Conservation (phyloP, 176 grass and related monocot genomes). For the Saccharum spontaneum region DNA sequence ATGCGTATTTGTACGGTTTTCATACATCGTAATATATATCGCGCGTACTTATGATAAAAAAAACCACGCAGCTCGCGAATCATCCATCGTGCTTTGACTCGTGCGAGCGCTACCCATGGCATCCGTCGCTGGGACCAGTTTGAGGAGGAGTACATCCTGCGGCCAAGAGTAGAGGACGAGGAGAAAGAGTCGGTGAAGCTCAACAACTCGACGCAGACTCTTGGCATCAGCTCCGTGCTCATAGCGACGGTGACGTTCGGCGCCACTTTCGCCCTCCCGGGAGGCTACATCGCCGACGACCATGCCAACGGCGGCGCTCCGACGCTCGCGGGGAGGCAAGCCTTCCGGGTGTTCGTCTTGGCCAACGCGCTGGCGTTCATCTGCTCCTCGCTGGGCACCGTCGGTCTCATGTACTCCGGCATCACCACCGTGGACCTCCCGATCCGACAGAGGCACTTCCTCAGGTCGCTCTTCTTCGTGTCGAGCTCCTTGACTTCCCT, state of each 20-base stretch:
- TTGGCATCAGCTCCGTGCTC: constrained; percentile 16
- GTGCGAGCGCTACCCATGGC: not conserved
- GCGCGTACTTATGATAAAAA: too few species aligned
- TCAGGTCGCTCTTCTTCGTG: not conserved
- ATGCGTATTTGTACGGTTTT: too few species aligned
- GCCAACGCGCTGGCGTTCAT: constrained; percentile 16
- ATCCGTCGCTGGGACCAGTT: constrained; percentile 20
- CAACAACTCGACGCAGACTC: constrained; percentile 16
- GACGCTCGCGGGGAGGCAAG: not conserved
- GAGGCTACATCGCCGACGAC: constrained; percentile 17
- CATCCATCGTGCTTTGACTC: not conserved
- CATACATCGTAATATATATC: too few species aligned
- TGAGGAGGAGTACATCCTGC: constrained; percentile 5
- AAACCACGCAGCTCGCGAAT: too few species aligned
- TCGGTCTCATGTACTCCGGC: constrained; percentile 27
- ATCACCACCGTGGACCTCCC: constrained; percentile 9
- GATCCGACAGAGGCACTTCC: not conserved
- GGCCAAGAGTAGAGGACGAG: not conserved
- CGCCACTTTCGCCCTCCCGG: not conserved
- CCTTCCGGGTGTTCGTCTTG: not conserved
- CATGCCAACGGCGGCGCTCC: not conserved
- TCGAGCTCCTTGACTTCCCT: not conserved
- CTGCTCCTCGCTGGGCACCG: not conserved
- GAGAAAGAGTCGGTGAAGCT: constrained; percentile 29
- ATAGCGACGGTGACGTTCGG: constrained; percentile 14